Percentiles rank a stretch among this genome's conserved stretches.
phyloP scores from a whole-genome alignment of 176 grass and related monocot genomes.

The Bolboschoenus planiculmis region DNA sequence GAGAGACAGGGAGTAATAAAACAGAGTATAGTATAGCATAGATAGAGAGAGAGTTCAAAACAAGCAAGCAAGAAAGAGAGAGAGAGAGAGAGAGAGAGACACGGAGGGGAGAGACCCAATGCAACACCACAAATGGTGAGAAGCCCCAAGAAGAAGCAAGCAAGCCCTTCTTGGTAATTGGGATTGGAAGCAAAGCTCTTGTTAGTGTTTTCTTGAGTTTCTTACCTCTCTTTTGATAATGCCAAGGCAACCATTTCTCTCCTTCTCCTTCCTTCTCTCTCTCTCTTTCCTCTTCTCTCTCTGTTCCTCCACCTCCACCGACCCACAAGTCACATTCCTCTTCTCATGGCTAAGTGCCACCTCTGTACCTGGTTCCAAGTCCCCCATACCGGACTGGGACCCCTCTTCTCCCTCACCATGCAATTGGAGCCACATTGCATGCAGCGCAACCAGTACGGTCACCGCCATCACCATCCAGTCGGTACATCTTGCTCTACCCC shows the following conservation, averaged over 20 bases:
- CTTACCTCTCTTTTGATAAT: slow-evolving; percentile 27
- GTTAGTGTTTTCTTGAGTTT: slow-evolving; percentile 31
- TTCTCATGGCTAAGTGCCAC: slow-evolving; percentile 59
- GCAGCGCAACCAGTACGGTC: slow-evolving; percentile 18
- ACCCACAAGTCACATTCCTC: slow-evolving; percentile 48
- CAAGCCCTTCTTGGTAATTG: slow-evolving; percentile 33
- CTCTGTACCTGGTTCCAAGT: not conserved
- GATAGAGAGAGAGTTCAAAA: not conserved
- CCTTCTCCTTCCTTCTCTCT: slow-evolving; percentile 26
- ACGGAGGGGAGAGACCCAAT: slow-evolving; percentile 30
- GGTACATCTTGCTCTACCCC: slow-evolving; percentile 42
- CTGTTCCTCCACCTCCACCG: not conserved
- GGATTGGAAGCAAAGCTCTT: slow-evolving; percentile 55
- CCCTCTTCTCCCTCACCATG: slow-evolving; percentile 45
- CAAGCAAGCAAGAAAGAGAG: not conserved
- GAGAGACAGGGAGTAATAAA: not conserved
- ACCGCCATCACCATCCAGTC: slow-evolving; percentile 54
- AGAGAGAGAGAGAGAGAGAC: slow-evolving; percentile 4
- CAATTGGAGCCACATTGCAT: slow-evolving; percentile 71
- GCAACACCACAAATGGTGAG: slow-evolving; percentile 45
- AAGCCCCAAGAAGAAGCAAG: slow-evolving; percentile 44
- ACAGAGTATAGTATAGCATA: not conserved
- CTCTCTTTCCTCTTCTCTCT: not conserved
- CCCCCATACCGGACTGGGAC: slow-evolving; percentile 53
- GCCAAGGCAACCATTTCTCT: slow-evolving; percentile 38